Conservation (phyloP, 805 yeast species). For the Cyberlindnera americana region DNA sequence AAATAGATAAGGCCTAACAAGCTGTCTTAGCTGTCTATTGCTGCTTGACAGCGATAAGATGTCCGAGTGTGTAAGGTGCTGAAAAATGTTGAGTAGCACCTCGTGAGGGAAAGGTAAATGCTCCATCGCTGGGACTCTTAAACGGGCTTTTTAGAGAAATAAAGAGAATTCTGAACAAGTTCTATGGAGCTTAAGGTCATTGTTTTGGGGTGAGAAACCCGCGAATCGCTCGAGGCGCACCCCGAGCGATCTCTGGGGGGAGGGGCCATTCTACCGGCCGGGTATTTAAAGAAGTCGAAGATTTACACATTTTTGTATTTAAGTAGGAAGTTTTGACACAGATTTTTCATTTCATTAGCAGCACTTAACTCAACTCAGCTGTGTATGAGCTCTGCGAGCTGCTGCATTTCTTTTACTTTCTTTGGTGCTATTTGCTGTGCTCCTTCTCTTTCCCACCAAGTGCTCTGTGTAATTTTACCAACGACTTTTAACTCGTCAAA, state of each 20-base stretch:
- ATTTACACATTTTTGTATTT: no score
- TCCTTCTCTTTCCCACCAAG: slow-evolving; percentile 39
- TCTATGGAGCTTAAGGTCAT: no score
- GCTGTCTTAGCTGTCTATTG: slow-evolving; percentile 6
- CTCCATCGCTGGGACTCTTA: not conserved
- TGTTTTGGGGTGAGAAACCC: no score
- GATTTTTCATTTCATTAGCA: no score
- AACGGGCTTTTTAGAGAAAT: no score
- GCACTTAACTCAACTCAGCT: slow-evolving; percentile 3
- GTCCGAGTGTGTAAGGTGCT: slow-evolving; percentile 17
- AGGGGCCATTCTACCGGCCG: no score
- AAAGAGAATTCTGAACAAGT: no score
- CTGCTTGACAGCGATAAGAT: slow-evolving; percentile 14
- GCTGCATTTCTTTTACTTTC: slow-evolving; percentile 29
- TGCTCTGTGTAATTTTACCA: slow-evolving; percentile 15
- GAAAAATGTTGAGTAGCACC: slow-evolving; percentile 17
- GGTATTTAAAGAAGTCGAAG: no score
- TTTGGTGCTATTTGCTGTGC: slow-evolving; percentile 24
- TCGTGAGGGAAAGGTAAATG: slow-evolving; percentile 22
- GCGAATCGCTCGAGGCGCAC: no score
- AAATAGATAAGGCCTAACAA: slow-evolving; percentile 24
- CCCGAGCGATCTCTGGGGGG: no score
- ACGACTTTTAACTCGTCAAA: slow-evolving; percentile 19
- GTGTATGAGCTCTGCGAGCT: slow-evolving; percentile 26
- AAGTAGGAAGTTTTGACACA: no score